Percentiles rank a stretch among this genome's conserved stretches.
These are phyloP conservation scores for Didymella exigua DNA, from an alignment of 2,329 filamentous ascomycete species.

Conservation along the genomic window DNA sequence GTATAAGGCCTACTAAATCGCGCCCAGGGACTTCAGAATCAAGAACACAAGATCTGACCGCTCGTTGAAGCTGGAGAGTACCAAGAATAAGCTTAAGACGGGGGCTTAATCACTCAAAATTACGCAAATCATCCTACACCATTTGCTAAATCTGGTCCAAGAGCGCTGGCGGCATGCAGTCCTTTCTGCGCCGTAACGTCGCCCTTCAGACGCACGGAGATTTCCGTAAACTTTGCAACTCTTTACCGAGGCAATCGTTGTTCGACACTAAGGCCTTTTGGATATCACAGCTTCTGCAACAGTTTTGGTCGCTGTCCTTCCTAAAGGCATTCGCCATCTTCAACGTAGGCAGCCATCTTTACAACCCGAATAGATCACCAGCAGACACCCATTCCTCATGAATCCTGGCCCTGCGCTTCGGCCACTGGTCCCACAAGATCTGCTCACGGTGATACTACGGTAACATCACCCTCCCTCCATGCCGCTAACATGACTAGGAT, in stretches of 20 bases:
- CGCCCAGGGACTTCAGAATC: background rate
- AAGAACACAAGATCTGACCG: background rate
- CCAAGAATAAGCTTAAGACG: background rate
- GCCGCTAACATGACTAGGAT: background rate
- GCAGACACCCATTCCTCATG: background rate
- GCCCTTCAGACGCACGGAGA: background rate
- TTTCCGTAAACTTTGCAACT: background rate
- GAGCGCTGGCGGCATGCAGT: background rate
- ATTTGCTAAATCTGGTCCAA: background rate
- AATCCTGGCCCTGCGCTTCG: background rate
- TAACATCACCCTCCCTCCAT: slow-evolving; percentile 1
- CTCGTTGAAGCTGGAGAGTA: background rate
- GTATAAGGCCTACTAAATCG: background rate
- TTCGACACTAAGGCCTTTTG: background rate
- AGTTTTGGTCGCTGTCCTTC: background rate
- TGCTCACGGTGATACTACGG: slow-evolving; percentile 3
- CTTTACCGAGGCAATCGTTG: background rate
- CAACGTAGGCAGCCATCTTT: background rate
- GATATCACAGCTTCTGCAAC: background rate
- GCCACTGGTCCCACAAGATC: slow-evolving; percentile 1
- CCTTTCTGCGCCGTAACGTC: background rate
- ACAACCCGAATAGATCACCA: background rate
- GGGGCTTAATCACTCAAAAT: background rate
- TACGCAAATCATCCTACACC: background rate
- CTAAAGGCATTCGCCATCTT: background rate